Percentiles rank a stretch among this genome's conserved stretches.
These are phyloP conservation scores for Lithocarpus polystachyus DNA, from an alignment of 306 rosid genomes.

Conservation along the genomic window DNA sequence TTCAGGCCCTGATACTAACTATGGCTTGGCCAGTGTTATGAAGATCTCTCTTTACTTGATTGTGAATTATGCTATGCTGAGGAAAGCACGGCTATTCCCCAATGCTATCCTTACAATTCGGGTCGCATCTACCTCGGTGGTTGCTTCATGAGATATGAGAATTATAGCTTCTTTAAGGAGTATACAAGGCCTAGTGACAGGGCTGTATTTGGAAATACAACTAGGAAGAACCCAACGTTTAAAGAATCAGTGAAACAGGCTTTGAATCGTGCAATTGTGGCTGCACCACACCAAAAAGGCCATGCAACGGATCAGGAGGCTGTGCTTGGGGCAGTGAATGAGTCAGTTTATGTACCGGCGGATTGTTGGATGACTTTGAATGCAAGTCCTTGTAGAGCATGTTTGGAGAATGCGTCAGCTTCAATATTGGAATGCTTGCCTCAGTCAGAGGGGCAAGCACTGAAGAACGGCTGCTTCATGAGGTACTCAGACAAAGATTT, in stretches of 20 bases:
- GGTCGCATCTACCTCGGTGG: conserved; percentile 84
- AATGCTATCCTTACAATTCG: conserved; percentile 71
- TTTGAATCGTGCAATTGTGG: conserved; percentile 38
- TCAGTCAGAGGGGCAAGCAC: conserved; percentile 63
- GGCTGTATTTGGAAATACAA: conserved; percentile 56
- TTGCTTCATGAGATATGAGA: conserved; percentile 89
- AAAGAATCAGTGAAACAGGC: conserved; percentile 44
- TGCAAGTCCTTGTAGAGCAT: conserved; percentile 57
- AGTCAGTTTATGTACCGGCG: conserved; percentile 62
- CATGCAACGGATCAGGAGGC: conserved; percentile 47
- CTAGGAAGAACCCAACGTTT: conserved; percentile 44
- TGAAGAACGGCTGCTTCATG: conserved; percentile 88
- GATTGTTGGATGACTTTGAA: conserved; percentile 80
- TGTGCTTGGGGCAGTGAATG: conserved; percentile 37
- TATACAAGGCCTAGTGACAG: conserved; percentile 49
- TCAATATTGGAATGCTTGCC: conserved; percentile 71
- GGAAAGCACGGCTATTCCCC: conserved; percentile 77
- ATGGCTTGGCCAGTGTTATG: conserved; percentile 91
- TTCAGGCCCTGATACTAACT: conserved; percentile 63
- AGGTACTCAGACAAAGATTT: conserved; percentile 78
- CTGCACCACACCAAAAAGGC: conserved; percentile 47
- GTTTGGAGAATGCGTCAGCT: conserved; percentile 69
- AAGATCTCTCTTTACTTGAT: conserved; percentile 78
- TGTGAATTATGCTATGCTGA: conserved; percentile 81
- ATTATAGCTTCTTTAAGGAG: conserved; percentile 68